Conservation (phyloP, 805 yeast genomes). For the Saturnispora hagleri region DNA sequence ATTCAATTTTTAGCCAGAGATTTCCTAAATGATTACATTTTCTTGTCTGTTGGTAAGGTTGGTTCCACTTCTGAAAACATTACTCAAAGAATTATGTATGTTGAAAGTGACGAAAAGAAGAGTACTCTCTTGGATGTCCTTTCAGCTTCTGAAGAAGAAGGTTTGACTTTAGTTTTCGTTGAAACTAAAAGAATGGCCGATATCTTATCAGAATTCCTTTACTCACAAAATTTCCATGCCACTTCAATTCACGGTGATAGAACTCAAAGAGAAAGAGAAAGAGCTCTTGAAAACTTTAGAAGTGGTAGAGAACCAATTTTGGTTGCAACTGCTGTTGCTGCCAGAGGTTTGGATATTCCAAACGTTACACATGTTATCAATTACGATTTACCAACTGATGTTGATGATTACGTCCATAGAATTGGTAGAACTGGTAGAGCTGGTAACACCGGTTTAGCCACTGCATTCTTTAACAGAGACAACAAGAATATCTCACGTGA, state of each 20-base stretch:
- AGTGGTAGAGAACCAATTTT: constrained; percentile 84
- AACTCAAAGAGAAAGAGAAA: constrained; percentile 95
- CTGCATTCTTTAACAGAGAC: constrained; percentile 96
- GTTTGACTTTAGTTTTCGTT: constrained; percentile 88
- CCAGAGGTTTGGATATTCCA: constrained; percentile 99
- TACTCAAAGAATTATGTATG: constrained; percentile 86
- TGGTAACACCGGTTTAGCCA: constrained; percentile 97
- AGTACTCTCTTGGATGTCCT: constrained; percentile 83
- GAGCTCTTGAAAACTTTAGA: constrained; percentile 91
- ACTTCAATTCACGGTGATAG: constrained; percentile 99
- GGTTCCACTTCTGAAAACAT: constrained; percentile 99
- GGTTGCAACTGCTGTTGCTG: constrained; percentile 99
- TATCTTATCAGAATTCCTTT: constrained; percentile 82
- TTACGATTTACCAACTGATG: constrained; percentile 93
- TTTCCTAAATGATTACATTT: constrained; percentile 90
- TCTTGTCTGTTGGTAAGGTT: constrained; percentile 96
- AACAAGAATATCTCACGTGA: constrained; percentile 86
- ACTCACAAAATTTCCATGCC: constrained; percentile 86
- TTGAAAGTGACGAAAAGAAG: constrained; percentile 89
- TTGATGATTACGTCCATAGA: constrained; percentile 98
- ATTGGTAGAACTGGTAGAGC: constrained; percentile 99
- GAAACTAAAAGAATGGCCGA: constrained; percentile 99
- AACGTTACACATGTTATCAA: constrained; percentile 96
- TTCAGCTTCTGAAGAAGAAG: constrained; percentile 62
- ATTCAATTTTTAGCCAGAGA: constrained; percentile 96